phyloP scores from a whole-genome alignment of 2,329 filamentous ascomycete species.

The Sclerotinia nivalis region DNA sequence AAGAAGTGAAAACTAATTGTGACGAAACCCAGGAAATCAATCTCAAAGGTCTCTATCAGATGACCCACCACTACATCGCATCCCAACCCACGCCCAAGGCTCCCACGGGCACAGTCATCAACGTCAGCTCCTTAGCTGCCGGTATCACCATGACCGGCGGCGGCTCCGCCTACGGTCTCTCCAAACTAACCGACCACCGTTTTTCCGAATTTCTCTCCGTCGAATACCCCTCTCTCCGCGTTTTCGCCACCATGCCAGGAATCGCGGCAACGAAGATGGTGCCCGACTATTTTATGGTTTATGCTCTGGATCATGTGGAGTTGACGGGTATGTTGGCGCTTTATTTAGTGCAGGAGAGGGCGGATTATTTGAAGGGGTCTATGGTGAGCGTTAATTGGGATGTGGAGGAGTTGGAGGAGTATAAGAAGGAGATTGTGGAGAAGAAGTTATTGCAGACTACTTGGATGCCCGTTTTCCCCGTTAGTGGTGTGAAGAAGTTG shows the following conservation, averaged over 20 bases:
- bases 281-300: conserved; percentile 37
- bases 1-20: background rate
- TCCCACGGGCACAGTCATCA: conserved; percentile 8
- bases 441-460: conserved; percentile 34
- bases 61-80: conserved; percentile 15
- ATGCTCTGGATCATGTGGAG: conserved; percentile 40
- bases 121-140: background rate
- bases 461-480: background rate
- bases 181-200: conserved; percentile 9
- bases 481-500: conserved; percentile 3
- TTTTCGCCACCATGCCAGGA: conserved; percentile 52
- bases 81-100: background rate
- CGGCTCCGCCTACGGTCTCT: conserved; percentile 10
- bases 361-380: conserved; percentile 39
- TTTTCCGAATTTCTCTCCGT: background rate
- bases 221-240: conserved; percentile 48
- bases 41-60: conserved; percentile 17
- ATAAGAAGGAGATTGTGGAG: conserved; percentile 37
- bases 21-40: conserved; percentile 8
- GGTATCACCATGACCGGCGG: background rate
- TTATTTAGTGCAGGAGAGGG: conserved; percentile 38
- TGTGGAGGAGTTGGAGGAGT: conserved; percentile 40
- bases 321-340: conserved; percentile 41
- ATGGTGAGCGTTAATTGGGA: conserved; percentile 43
- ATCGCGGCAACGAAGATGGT: conserved; percentile 48